Conservation (phyloP, 116 monocot genomes). For the Papilionanthe hybrid region DNA sequence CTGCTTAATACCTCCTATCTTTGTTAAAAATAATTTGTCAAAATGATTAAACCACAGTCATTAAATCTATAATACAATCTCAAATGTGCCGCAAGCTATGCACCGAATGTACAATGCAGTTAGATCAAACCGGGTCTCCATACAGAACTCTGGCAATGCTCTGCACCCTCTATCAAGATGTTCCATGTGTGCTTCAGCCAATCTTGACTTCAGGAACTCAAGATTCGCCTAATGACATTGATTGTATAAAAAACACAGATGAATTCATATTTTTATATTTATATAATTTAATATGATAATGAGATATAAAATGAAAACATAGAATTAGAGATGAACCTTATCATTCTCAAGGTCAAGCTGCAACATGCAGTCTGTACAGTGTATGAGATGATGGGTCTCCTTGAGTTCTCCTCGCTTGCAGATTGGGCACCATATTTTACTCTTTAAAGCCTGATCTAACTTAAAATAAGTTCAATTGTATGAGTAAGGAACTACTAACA, state of each 20-base stretch:
- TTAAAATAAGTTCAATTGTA: not conserved
- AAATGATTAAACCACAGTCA: not conserved
- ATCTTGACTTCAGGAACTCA: conserved; percentile 49
- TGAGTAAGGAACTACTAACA: not conserved
- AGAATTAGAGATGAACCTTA: conserved; percentile 41
- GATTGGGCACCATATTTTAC: conserved; percentile 79
- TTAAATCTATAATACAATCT: conserved; percentile 56
- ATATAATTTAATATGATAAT: not conserved
- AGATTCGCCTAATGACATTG: conserved; percentile 46
- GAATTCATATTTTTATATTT: not conserved
- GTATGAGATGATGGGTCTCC: conserved; percentile 63
- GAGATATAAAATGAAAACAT: not conserved
- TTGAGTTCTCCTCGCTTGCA: conserved; percentile 78
- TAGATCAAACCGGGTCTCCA: conserved; percentile 55
- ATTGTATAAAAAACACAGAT: not conserved
- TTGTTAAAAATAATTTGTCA: too few species aligned
- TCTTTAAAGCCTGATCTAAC: conserved; percentile 2
- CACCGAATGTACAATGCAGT: conserved; percentile 77
- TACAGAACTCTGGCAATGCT: conserved; percentile 57
- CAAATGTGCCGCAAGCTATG: conserved; percentile 55
- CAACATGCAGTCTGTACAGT: conserved; percentile 56
- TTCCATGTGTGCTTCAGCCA: conserved; percentile 72
- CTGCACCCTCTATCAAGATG: conserved; percentile 89
- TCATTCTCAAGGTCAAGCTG: conserved; percentile 69
- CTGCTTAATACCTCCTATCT: too few species aligned